Evolutionary conservation across 805 yeast genomes (phyloP).

Genomic region (Zygotorulaspora chibaensis): DNA sequence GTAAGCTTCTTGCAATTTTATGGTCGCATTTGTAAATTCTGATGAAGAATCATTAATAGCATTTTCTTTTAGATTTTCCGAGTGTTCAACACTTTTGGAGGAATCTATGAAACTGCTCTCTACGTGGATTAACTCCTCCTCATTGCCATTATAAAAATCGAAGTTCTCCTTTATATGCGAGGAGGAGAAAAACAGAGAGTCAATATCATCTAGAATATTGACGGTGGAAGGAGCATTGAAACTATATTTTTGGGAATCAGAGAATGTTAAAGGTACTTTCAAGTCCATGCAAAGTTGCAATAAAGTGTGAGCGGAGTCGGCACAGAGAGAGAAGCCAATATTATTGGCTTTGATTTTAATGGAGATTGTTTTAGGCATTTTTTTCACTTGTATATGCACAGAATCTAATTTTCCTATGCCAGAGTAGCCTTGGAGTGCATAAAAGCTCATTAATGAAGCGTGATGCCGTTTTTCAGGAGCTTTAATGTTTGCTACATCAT

Average conservation of each 20-base stretch:
- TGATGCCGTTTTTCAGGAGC: constrained; percentile 17
- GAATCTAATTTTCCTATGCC: constrained; percentile 23
- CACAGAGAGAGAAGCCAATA: constrained; percentile 57
- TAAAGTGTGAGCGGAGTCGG: constrained; percentile 77
- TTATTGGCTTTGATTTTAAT: constrained; percentile 48
- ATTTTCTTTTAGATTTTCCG: not conserved
- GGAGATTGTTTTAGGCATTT: constrained; percentile 35
- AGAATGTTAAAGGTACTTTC: constrained; percentile 60
- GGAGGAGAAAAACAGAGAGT: constrained; percentile 25
- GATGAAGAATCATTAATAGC: constrained; percentile 7
- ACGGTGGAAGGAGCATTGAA: constrained; percentile 27
- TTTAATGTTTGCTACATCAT: constrained; percentile 45
- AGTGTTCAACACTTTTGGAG: not conserved
- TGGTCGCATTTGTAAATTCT: constrained; percentile 3
- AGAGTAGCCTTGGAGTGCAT: constrained; percentile 28
- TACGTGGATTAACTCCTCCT: constrained; percentile 17
- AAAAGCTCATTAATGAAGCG: constrained; percentile 15
- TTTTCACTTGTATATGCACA: constrained; percentile 1
- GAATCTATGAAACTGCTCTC: constrained; percentile 19
- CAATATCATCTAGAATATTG: constrained; percentile 41
- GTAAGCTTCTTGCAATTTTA: constrained; percentile 17
- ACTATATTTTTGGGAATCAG: constrained; percentile 56
- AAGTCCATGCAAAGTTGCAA: constrained; percentile 65
- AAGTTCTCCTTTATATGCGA: constrained; percentile 8
- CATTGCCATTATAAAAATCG: constrained; percentile 21